Evolutionary conservation across 2,329 filamentous ascomycete species (phyloP).

Genomic region (Trichoderma sp.): DNA sequence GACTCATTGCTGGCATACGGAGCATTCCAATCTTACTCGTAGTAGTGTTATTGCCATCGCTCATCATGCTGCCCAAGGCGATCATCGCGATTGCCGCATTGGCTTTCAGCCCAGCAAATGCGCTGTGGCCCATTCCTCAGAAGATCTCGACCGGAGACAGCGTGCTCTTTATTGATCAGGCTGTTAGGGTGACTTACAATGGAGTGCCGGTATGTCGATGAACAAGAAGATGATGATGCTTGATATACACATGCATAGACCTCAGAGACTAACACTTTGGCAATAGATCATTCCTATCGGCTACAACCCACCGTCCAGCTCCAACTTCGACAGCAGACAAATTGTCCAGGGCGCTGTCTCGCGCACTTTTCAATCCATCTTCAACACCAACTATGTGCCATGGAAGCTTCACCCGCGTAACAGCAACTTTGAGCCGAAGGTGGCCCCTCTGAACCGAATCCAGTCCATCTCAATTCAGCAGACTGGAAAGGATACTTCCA

Average conservation of each 20-base stretch:
- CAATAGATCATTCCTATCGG: conserved; percentile 49
- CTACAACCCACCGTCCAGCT: conserved; percentile 40
- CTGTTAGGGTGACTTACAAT: conserved; percentile 57
- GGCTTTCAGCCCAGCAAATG: conserved; percentile 42
- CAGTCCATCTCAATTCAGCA: conserved; percentile 64
- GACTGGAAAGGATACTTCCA: conserved; percentile 50
- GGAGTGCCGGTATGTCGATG: conserved; percentile 31
- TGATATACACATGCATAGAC: not conserved
- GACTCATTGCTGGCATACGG: not conserved
- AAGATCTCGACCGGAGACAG: conserved; percentile 51
- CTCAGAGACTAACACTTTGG: not conserved
- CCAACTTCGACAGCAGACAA: conserved; percentile 47
- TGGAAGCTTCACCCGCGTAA: conserved; percentile 73
- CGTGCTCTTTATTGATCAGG: conserved; percentile 52
- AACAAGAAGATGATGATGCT: not conserved
- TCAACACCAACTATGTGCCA: conserved; percentile 68
- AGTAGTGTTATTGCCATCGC: not conserved
- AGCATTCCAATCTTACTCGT: not conserved
- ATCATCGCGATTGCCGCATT: conserved; percentile 40
- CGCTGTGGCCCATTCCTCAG: conserved; percentile 59
- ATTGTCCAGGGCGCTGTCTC: conserved; percentile 58
- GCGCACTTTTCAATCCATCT: conserved; percentile 61
- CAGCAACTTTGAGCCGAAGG: conserved; percentile 62
- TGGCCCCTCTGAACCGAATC: conserved; percentile 46
- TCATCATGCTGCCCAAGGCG: conserved; percentile 18